These are phyloP conservation scores for Amyloporia xantha DNA, from an alignment of 768 basidiomycete species.

Conservation along the genomic window DNA sequence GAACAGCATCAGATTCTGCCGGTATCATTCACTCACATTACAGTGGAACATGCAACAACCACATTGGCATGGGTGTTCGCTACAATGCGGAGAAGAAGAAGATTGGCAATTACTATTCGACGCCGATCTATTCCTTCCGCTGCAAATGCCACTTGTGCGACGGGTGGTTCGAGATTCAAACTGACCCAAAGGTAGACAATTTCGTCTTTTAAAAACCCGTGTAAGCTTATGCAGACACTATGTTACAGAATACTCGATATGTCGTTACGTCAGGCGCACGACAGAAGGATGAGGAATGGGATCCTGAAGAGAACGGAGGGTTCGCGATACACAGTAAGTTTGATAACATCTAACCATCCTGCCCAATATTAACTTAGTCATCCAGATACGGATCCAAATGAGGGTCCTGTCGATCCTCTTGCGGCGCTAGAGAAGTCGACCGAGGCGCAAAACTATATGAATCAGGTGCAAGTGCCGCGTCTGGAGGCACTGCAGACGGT, in stretches of 20 bases:
- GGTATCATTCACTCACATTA: not conserved
- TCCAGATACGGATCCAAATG: constrained; percentile 65
- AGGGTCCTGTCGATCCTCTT: constrained; percentile 72
- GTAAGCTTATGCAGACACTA: too few species aligned
- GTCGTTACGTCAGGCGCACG: constrained; percentile 90
- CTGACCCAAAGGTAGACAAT: constrained; percentile 81
- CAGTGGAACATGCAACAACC: constrained; percentile 91
- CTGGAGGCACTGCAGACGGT: constrained; percentile 72
- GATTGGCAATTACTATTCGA: constrained; percentile 90
- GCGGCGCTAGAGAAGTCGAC: constrained; percentile 86
- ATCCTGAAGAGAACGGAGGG: constrained; percentile 93
- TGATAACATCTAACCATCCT: not conserved
- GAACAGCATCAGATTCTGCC: too few species aligned
- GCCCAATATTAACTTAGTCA: constrained; percentile 5
- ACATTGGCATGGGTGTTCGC: constrained; percentile 98
- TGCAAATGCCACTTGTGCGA: constrained; percentile 97
- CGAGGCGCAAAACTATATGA: constrained; percentile 63
- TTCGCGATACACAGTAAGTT: constrained; percentile 76
- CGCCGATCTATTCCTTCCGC: constrained; percentile 89
- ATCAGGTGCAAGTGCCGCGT: constrained; percentile 71
- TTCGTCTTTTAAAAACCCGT: too few species aligned
- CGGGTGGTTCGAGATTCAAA: constrained; percentile 97
- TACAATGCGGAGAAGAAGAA: constrained; percentile 99
- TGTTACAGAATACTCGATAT: constrained; percentile 90
- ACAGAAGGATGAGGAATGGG: constrained; percentile 94